Evolutionary conservation across 768 basidiomycete species (phyloP), one percentile per base, ranked within the genome.

Genomic region (Kwoniella botswanensis): DNA sequence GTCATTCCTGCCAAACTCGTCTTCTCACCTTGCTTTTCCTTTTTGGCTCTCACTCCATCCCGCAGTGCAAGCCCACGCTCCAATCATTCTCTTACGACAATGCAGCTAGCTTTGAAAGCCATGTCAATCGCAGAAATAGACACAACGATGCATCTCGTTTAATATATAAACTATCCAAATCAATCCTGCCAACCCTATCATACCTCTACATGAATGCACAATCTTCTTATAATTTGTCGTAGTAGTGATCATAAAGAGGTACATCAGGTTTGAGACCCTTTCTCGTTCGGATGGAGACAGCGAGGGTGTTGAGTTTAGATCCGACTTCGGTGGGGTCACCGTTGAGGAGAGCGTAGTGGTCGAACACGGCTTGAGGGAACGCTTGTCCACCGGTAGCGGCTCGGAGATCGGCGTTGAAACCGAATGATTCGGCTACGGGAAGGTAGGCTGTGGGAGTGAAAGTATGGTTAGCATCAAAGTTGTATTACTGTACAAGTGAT

Each of bases 381-480:
- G 97, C 97, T 87, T 99, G 96, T 63, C 97, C 97, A 82, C 88
- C 89, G 53, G 97, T 98, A 61, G 91, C 90, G 83, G 90, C 89
- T 76, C 96, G 92, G 66, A 99, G 90, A 79, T 93, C 94, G 78
- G 92, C 93, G 85, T 94, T 98, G 91, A 98, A 98, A 77, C 96
- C 95, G 86, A 97, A 96, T 42, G 84, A 84, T 77, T 84, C 83
- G 75, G 83, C 73, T 68, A 81, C 77, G 76, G 78, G 80, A 50
- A 82, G 74, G 80, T 80, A 82, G 12, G 77, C 79, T 65, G 55
- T 59, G 29, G 44, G 29, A 55, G 55, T 42, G 15, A 44, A 41
- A 41, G 2, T 2, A 43, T 9, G 17, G 26, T 17, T 22, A 52
- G 26, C 42, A 3, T 35, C 35, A 35, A 35, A 35, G 35, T 35